Evolutionary conservation across 306 rosid genomes (phyloP).

Genomic region (Fagus crenata): DNA sequence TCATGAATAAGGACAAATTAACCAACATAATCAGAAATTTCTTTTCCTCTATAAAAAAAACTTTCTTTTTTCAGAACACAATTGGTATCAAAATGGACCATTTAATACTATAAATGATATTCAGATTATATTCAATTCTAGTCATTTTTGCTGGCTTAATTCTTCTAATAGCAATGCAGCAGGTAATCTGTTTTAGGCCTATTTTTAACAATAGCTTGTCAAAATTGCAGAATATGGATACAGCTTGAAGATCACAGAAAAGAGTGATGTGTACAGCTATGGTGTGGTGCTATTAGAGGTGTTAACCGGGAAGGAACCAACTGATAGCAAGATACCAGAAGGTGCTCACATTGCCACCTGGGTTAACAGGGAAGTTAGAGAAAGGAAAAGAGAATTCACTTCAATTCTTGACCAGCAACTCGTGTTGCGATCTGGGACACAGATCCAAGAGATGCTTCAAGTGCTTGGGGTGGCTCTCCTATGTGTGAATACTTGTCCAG

Average conservation of each 20-base stretch:
- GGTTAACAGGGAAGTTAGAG: constrained; percentile 66
- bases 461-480: constrained; percentile 90
- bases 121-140: constrained; percentile 2
- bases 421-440: constrained; percentile 68
- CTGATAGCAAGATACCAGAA: constrained; percentile 68
- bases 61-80: not conserved
- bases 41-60: not conserved
- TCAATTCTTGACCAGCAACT: constrained; percentile 75
- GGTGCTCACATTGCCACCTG: constrained; percentile 73
- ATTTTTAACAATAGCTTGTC: constrained; percentile 3
- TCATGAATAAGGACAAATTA: constrained; percentile 1
- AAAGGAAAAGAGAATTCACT: constrained; percentile 51
- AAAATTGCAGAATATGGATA: constrained; percentile 87
- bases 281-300: constrained; percentile 87
- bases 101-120: not conserved
- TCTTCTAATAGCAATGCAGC: not conserved
- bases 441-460: constrained; percentile 88
- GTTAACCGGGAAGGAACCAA: constrained; percentile 79
- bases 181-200: constrained; percentile 3
- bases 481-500: constrained; percentile 74
- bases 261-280: constrained; percentile 92
- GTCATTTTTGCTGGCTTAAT: not conserved
- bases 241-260: constrained; percentile 90
- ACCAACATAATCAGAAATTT: constrained; percentile 5
- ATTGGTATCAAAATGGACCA: not conserved